These are phyloP conservation scores for Phytophthora crassamura DNA, from an alignment of 352 stramenopile species.

Conservation along the genomic window DNA sequence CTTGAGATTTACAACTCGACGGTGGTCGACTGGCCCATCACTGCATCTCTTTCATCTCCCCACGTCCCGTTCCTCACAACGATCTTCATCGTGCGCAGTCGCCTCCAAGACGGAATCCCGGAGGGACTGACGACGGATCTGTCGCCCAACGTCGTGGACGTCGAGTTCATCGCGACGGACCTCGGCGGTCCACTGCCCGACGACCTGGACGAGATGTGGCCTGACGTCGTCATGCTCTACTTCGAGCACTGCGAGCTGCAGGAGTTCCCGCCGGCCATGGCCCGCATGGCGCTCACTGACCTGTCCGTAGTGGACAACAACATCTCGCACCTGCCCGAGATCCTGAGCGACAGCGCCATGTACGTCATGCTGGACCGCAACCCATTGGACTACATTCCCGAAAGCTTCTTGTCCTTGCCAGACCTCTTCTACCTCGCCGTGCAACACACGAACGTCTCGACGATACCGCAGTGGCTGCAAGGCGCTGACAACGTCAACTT, in stretches of 20 bases:
- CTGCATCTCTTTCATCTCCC: slow-evolving; percentile 31
- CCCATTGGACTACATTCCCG: slow-evolving; percentile 20
- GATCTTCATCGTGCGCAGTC: slow-evolving; percentile 43
- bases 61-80: slow-evolving; percentile 35
- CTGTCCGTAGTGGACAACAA: slow-evolving; percentile 51
- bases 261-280: slow-evolving; percentile 28
- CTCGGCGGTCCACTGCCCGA: slow-evolving; percentile 27
- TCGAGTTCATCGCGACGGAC: slow-evolving; percentile 41
- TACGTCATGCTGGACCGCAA: slow-evolving; percentile 53
- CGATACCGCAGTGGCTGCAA: slow-evolving; percentile 27
- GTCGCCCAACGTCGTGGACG: slow-evolving; percentile 36
- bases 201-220: slow-evolving; percentile 42
- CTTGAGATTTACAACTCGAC: slow-evolving; percentile 60
- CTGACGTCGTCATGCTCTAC: slow-evolving; percentile 41
- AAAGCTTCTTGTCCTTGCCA: slow-evolving; percentile 8
- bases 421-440: slow-evolving; percentile 21
- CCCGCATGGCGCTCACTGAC: slow-evolving; percentile 36
- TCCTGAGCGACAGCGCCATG: slow-evolving; percentile 31
- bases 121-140: slow-evolving; percentile 45
- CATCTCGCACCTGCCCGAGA: slow-evolving; percentile 39
- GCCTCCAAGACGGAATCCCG: slow-evolving; percentile 25
- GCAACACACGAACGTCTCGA: slow-evolving; percentile 21
- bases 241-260: slow-evolving; percentile 47
- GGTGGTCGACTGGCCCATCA: slow-evolving; percentile 35
- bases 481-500: not conserved